phyloP scores from a whole-genome alignment of 1,284 basidiomycete species.

The Pseudozyma sp. region DNA sequence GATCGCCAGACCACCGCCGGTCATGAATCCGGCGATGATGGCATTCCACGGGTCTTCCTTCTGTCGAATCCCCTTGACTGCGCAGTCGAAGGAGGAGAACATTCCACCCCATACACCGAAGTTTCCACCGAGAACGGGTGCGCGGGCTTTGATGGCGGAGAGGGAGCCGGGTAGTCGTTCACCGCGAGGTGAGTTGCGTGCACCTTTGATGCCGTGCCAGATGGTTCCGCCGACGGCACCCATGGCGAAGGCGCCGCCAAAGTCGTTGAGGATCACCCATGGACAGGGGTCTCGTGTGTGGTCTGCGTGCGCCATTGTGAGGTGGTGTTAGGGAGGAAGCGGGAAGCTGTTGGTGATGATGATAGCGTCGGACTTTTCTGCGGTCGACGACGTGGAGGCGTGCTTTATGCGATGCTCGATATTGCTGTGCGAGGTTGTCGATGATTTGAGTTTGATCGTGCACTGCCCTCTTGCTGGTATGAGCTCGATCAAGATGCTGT shows the following conservation, averaged over 20 bases:
- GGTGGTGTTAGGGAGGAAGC: neutral
- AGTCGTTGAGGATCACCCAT: constrained; percentile 98
- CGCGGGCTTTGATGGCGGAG: constrained; percentile 96
- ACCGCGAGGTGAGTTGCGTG: constrained; percentile 93
- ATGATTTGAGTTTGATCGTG: too few relatives aligned
- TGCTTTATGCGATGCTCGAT: too few relatives aligned
- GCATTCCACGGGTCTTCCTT: constrained; percentile 99
- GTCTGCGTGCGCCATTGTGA: constrained; percentile 49
- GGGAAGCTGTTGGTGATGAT: neutral
- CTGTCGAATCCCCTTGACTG: constrained; percentile 92
- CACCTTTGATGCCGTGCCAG: constrained; percentile 99
- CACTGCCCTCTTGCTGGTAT: too few relatives aligned
- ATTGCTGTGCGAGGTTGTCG: too few relatives aligned
- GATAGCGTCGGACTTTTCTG: neutral
- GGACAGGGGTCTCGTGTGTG: constrained; percentile 74
- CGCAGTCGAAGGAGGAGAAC: constrained; percentile 92
- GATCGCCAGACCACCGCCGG: constrained; percentile 93
- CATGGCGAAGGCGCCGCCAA: constrained; percentile 91
- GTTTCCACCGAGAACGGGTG: constrained; percentile 96
- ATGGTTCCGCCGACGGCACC: constrained; percentile 94
- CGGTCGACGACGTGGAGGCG: too few relatives aligned
- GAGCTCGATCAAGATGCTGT: too few relatives aligned
- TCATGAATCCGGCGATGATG: constrained; percentile 97
- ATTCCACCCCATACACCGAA: constrained; percentile 92
- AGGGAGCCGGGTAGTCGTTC: constrained; percentile 93